Evolutionary conservation across 1,284 basidiomycete genomes (phyloP), one percentile per base, ranked within the genome.

Genomic region (Peniophora sp.): DNA sequence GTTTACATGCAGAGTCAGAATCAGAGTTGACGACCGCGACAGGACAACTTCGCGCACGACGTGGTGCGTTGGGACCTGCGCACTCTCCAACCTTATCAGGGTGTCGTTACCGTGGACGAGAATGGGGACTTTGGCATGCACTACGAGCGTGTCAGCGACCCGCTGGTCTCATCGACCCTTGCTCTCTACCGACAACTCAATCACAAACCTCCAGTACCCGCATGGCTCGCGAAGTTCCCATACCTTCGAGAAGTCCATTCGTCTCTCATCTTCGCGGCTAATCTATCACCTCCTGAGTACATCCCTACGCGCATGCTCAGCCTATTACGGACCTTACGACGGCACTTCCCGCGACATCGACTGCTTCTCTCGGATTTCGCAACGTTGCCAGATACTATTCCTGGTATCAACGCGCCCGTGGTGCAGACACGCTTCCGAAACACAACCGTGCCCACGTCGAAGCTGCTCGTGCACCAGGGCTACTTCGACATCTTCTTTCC

Each of bases 401-500:
- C 79, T 1, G 97, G 96, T 1, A 65, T 80, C 54, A 93, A 91
- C 62, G 91, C 89, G 0, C 97, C 97, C 6, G 97, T 99, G 18
- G 97, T 99, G 22, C 97, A 99, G 71, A 99, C 97, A 17, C 81
- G 93, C 47, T 86, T 88, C 63, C 79, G 80, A 34, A 88, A 87
- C 52, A 78, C 78, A 47, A 96, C 92, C 67, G 85, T 97, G 3
- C 88, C 97, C 2, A 94, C 92, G 59, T 77, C 85, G 53, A 98
- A 92, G 15, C 81, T 97, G 54, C 80, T 96, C 58, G 97, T 99
- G 52, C 85, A 88, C 57, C 97, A 92, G 63, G 97, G 97, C 11
- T 96, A 85, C 70, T 99, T 99, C 67, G 97, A 99, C 69, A 99
- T 99, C 57, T 94, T 99, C 75, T 99, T 99, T 74, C 97, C 97